These are phyloP conservation scores for Colletotrichum sp. DNA, from an alignment of 2,329 filamentous ascomycete species.

Conservation along the genomic window DNA sequence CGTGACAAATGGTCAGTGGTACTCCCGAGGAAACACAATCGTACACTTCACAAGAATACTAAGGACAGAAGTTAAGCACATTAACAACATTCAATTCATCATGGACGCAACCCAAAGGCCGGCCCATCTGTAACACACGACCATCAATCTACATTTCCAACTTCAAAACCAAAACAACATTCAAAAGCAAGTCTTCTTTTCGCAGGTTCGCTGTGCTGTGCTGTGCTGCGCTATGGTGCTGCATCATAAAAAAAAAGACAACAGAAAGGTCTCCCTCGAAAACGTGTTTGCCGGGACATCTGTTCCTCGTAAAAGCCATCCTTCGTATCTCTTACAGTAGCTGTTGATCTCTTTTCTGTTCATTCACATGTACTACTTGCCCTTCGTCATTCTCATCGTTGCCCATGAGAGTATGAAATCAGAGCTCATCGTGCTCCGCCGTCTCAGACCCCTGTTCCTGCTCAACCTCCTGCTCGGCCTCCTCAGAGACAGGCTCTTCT, in stretches of 20 bases:
- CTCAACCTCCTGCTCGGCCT: neutral
- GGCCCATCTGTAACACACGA: fast-evolving
- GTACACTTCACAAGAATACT: no score
- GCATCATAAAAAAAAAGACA: neutral
- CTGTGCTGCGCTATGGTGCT: neutral
- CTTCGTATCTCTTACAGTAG: neutral
- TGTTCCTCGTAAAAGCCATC: neutral
- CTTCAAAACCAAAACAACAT: neutral
- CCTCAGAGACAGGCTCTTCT: neutral
- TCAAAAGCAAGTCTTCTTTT: neutral
- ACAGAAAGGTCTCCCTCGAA: neutral
- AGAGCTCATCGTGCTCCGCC: neutral
- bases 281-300: neutral
- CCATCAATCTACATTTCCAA: neutral
- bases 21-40: no score
- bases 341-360: neutral
- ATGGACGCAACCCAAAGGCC: neutral
- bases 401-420: neutral
- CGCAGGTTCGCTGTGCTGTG: neutral
- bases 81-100: neutral
- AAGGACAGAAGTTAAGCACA: no score
- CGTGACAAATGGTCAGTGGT: no score
- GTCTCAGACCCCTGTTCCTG: neutral
- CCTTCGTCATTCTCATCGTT: neutral
- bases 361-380: neutral